Evolutionary conservation across 495 filamentous ascomycete genomes (phyloP), one percentile per base, ranked within the genome.

Genomic region (Jackrogersella multiformis): DNA sequence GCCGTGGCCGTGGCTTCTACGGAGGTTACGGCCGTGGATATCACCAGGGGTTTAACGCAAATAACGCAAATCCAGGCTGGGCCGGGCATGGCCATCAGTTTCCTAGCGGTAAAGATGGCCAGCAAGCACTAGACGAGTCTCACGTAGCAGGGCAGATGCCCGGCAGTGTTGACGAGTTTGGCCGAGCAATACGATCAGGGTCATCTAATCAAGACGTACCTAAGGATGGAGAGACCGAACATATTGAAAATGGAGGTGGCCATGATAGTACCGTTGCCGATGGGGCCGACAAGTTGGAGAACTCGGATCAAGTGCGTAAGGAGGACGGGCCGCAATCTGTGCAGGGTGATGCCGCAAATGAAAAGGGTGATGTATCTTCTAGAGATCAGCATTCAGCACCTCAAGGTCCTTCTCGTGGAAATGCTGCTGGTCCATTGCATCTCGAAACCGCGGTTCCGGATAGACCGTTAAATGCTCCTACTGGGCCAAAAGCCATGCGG

Each of bases 401-500:
- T 61, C 68, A 63, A 65, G 68, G 62, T 36, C 62, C 62, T 35
- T 62, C 65, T 45, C 61, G 28, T 62, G 68, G 68, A 56, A 53
- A 28, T 58, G 36, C 24, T 32, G 68, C 62, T 12, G 58, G 57
- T 21, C 63, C 62, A 52, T 58, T 70, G 56, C 72, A 59, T 48
- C 39, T 64, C 41, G 64, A 65, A 54, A 62, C 62, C 34, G 55
- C 67, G 57, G 64, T 68, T 32, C 79, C 79, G 20, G 83, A 84
- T 72, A 79, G 83, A 21, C 84, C 82, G 13, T 64, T 82, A 41
- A 87, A 86, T 76, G 95, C 95, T 23, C 95, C 95, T 26, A 95
- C 90, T 52, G 95, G 92, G 1, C 95, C 95, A 2, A 93, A 95
- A 77, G 95, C 96, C 15, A 93, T 98, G 88, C 82, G 96, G 64